Base-by-base conservation (phyloP, 805 yeast genomes). In the Suhomyces prunicola region DNA sequence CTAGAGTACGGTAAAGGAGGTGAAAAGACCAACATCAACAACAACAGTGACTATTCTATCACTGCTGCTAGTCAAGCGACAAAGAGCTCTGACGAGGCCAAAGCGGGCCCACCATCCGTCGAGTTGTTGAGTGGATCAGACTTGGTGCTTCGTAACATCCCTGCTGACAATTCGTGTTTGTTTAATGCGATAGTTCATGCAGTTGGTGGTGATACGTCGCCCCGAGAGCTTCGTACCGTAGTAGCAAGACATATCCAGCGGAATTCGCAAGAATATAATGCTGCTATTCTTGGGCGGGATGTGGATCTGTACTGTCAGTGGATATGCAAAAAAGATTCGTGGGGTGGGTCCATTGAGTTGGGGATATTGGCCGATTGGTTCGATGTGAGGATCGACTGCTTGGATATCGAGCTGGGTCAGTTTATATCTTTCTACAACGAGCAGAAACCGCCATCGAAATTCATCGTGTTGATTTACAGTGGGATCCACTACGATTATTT, bases 291-390 rank as follows among this genome's bases (percentile, higher is more conserved):
- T 46, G 91, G 88, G 2, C 73, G 73, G 54, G 68, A 78, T 0
- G 65, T 70, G 1, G 61, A 63, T 0, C 78, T 80, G 8, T 88
- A 88, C 62, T 68, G 79, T 33, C 56, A 68, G 6, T 88, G 94
- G 93, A 88, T 88, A 22, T 57, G 63, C 46, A 70, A 77, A 52
- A 77, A 77, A 17, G 82, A 77, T 35, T 78, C 87, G 15, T 88
- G 94, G 96, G 96, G 96, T 29, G 96, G 96, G 6, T 93, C 90
- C 2, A 87, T 88, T 47, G 96, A 88, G 63, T 68, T 87, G 46
- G 82, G 84, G 7, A 85, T 88, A 6, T 63, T 88, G 27, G 76
- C 88, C 1, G 72, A 76, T 33, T 74, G 77, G 55, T 73, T 85
- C 41, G 71, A 73, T 5, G 67, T 85, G 5, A 73, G 79, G 3